These are phyloP conservation scores for Plectranthus barbatus DNA, from an alignment of 257 asterid genomes.

Conservation along the genomic window DNA sequence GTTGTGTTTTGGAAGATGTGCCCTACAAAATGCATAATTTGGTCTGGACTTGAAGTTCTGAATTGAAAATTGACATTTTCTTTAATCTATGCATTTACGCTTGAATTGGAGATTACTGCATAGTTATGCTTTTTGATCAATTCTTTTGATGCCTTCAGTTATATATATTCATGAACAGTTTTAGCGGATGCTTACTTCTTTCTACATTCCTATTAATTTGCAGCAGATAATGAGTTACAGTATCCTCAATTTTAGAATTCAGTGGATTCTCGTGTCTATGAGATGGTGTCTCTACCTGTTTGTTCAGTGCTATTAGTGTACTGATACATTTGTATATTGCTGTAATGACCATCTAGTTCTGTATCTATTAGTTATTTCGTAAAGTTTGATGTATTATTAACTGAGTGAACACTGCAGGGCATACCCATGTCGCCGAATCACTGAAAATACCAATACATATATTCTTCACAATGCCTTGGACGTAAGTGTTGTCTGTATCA, in stretches of 20 bases:
- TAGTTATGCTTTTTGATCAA: no score
- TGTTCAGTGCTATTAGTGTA: background rate
- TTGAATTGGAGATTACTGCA: no score
- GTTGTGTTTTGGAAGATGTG: background rate
- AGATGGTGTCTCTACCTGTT: background rate
- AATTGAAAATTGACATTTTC: no score
- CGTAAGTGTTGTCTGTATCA: constrained; percentile 54
- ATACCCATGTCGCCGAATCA: constrained; percentile 93
- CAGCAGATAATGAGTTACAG: background rate
- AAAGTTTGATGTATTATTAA: constrained; percentile 5
- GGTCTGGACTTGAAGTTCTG: no score
- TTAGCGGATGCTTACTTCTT: no score
- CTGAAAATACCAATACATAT: constrained; percentile 78
- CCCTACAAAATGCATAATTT: background rate
- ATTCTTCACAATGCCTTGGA: constrained; percentile 99
- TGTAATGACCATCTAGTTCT: background rate
- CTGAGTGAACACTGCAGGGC: constrained; percentile 50
- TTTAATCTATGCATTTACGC: no score
- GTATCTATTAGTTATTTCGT: background rate
- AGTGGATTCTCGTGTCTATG: background rate
- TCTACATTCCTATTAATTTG: background rate
- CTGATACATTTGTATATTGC: background rate
- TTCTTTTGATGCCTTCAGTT: no score
- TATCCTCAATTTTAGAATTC: background rate
- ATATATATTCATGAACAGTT: no score